phyloP scores from a whole-genome alignment of 1,139 yeast genomes.

The Taphrina pruni region DNA sequence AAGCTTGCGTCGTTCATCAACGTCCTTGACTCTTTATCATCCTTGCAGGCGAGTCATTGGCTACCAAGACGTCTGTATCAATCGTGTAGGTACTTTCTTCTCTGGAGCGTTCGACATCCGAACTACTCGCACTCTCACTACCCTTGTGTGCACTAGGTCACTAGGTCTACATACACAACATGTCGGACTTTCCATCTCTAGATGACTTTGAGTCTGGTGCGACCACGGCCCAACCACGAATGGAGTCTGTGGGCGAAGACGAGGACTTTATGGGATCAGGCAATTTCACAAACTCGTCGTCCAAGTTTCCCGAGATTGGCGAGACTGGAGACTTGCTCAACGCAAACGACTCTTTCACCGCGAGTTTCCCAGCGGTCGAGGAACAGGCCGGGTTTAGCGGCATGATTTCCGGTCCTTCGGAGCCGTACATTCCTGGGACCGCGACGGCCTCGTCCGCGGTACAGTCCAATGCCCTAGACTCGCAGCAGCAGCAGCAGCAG shows the following conservation, averaged over 20 bases:
- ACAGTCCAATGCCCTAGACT: constrained; percentile 33
- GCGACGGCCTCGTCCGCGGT: constrained; percentile 43
- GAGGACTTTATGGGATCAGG: constrained; percentile 61
- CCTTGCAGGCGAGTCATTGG: not conserved
- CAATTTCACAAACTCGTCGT: constrained; percentile 49
- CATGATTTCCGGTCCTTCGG: constrained; percentile 49
- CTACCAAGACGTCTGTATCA: not conserved
- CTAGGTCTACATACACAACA: not conserved
- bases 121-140: too few relatives aligned
- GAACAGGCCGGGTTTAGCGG: constrained; percentile 43
- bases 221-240: constrained; percentile 45
- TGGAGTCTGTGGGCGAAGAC: constrained; percentile 66
- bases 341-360: constrained; percentile 18
- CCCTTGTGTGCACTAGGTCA: too few relatives aligned
- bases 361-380: constrained; percentile 19
- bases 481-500: not conserved
- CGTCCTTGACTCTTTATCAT: not conserved
- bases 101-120: constrained; percentile 55
- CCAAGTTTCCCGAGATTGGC: constrained; percentile 35
- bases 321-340: constrained; percentile 51
- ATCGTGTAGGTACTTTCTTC: constrained; percentile 71
- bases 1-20: not conserved
- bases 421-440: constrained; percentile 49
- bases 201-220: constrained; percentile 57
- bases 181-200: constrained; percentile 75